Evolutionary conservation across 495 filamentous ascomycete species (phyloP).

Genomic region (Aspergillus homomorphus): DNA sequence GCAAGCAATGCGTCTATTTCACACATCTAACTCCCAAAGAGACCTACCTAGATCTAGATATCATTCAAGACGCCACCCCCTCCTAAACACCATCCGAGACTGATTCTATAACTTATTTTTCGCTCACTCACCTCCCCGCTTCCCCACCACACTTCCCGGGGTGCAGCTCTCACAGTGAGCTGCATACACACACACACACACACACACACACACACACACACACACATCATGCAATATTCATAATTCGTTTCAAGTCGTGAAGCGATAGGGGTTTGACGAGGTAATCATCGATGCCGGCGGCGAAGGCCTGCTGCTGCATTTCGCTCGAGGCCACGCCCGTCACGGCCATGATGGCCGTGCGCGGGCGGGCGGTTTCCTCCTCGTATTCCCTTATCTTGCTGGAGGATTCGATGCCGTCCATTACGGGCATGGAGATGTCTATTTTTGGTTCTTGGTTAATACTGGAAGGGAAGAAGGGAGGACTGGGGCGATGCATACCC

Average conservation of each 20-base stretch:
- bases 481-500: conserved; percentile 32
- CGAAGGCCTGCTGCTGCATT: conserved; percentile 40
- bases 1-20: neutral
- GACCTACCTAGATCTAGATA: neutral
- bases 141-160: too few relatives aligned
- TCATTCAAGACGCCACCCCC: neutral
- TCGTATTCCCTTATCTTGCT: conserved; percentile 55
- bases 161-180: too few relatives aligned
- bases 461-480: neutral
- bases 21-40: neutral
- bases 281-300: conserved; percentile 47
- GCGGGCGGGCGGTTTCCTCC: conserved; percentile 19
- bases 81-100: neutral
- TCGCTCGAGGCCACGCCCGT: conserved; percentile 45
- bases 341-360: conserved; percentile 45
- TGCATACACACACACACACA: neutral
- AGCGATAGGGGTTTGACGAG: conserved; percentile 50
- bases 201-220: neutral
- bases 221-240: conserved; percentile 30
- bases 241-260: conserved; percentile 35
- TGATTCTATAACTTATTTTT: neutral
- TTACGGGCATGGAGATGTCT: conserved; percentile 66
- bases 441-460: neutral
- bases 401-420: conserved; percentile 59
- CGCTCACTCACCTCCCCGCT: too few relatives aligned